These are phyloP conservation scores for Thalassiosira hispida DNA, from an alignment of 352 stramenopile species.

Conservation along the genomic window DNA sequence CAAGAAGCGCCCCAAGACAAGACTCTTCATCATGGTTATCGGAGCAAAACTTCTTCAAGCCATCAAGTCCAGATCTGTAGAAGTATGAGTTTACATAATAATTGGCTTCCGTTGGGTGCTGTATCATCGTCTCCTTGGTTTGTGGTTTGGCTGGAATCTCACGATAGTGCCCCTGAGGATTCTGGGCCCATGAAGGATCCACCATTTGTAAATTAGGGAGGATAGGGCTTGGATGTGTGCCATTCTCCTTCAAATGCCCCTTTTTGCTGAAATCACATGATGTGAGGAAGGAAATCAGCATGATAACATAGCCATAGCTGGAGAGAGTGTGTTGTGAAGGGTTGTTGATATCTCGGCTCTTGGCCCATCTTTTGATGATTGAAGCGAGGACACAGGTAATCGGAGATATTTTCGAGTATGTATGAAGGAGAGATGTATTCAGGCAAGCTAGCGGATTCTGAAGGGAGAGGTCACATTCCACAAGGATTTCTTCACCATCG, in stretches of 20 bases:
- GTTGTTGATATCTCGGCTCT: constrained; percentile 96
- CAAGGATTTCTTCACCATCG: constrained; percentile 64
- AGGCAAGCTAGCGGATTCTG: constrained; percentile 96
- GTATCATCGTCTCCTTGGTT: constrained; percentile 47
- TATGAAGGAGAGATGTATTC: constrained; percentile 94
- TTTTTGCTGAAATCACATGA: constrained; percentile 63
- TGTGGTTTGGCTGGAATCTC: constrained; percentile 59
- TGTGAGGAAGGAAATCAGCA: constrained; percentile 96
- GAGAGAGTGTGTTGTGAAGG: constrained; percentile 94
- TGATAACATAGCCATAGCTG: constrained; percentile 97
- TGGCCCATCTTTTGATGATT: constrained; percentile 98
- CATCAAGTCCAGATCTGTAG: constrained; percentile 64
- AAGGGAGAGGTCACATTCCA: constrained; percentile 92
- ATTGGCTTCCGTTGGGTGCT: constrained; percentile 79
- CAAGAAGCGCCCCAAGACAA: constrained; percentile 90
- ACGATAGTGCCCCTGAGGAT: constrained; percentile 60
- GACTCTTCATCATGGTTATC: constrained; percentile 48
- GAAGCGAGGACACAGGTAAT: constrained; percentile 90
- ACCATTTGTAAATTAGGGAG: constrained; percentile 95
- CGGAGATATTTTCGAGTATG: constrained; percentile 89
- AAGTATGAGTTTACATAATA: constrained; percentile 86
- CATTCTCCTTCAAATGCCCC: constrained; percentile 46
- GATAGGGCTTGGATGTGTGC: constrained; percentile 70
- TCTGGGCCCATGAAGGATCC: constrained; percentile 84
- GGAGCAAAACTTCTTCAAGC: constrained; percentile 63